Evolutionary conservation across 2,329 filamentous ascomycete species (phyloP).

Genomic region (Lecanosticta acicola): DNA sequence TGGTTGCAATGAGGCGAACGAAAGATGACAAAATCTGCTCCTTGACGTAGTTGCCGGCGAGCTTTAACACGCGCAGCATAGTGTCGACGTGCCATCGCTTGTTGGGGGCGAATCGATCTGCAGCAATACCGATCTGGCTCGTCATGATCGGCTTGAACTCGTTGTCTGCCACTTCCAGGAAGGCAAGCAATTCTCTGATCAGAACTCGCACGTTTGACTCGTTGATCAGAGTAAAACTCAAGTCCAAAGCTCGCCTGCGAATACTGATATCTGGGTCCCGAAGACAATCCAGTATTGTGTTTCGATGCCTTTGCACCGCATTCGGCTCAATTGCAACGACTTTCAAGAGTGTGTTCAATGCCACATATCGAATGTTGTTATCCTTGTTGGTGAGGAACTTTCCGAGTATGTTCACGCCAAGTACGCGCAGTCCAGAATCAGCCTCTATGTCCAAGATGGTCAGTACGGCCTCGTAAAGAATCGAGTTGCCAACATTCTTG

Average conservation of each 20-base stretch:
- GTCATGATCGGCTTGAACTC: slow-evolving; percentile 99
- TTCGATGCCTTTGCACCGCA: slow-evolving; percentile 91
- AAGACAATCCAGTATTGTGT: slow-evolving; percentile 94
- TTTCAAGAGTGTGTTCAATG: slow-evolving; percentile 93
- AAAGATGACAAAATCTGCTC: slow-evolving; percentile 97
- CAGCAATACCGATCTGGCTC: slow-evolving; percentile 92
- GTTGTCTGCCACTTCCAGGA: slow-evolving; percentile 93
- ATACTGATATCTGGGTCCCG: slow-evolving; percentile 98
- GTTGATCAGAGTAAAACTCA: slow-evolving; percentile 97
- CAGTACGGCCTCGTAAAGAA: slow-evolving; percentile 92
- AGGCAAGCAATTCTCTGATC: slow-evolving; percentile 86
- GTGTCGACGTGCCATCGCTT: slow-evolving; percentile 99
- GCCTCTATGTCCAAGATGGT: slow-evolving; percentile 98
- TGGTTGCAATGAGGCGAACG: slow-evolving; percentile 89
- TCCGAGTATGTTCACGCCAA: slow-evolving; percentile 96
- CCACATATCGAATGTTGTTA: slow-evolving; percentile 98
- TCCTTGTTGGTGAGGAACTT: slow-evolving; percentile 98
- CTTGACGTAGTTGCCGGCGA: slow-evolving; percentile 95
- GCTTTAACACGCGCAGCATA: slow-evolving; percentile 85
- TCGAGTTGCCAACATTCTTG: slow-evolving; percentile 98
- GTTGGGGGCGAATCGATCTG: slow-evolving; percentile 91
- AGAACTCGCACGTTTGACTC: slow-evolving; percentile 91
- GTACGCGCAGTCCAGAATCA: slow-evolving; percentile 85
- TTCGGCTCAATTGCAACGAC: slow-evolving; percentile 97
- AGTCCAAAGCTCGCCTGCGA: slow-evolving; percentile 83